These are phyloP conservation scores for Trypanosoma cruzi DNA, from an alignment of 208 protist genomes.

Conservation along the genomic window DNA sequence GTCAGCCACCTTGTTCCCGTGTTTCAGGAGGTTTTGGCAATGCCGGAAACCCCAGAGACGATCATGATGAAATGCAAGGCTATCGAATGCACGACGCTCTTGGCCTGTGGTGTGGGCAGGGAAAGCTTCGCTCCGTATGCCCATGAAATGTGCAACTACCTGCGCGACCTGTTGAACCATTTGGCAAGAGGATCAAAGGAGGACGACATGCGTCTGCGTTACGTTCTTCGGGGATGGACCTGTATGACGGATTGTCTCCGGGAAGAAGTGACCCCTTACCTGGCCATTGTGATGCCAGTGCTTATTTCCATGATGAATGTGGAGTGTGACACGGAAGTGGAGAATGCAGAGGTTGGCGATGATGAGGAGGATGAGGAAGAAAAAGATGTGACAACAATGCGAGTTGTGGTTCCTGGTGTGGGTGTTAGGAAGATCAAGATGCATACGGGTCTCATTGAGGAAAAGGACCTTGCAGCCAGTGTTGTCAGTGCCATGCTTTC, in stretches of 20 bases:
- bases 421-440: conserved; percentile 77
- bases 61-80: conserved; percentile 82
- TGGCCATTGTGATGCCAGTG: conserved; percentile 69
- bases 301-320: conserved; percentile 74
- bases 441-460: conserved; percentile 85
- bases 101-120: conserved; percentile 78
- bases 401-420: conserved; percentile 70
- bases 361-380: conserved; percentile 38
- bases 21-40: conserved; percentile 68
- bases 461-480: conserved; percentile 85
- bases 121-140: conserved; percentile 74
- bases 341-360: conserved; percentile 62
- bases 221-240: conserved; percentile 86
- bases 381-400: conserved; percentile 46
- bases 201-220: conserved; percentile 73
- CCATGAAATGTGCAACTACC: conserved; percentile 72
- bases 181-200: conserved; percentile 39
- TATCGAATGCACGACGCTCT: conserved; percentile 85
- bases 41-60: conserved; percentile 66
- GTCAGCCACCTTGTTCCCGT: conserved; percentile 64
- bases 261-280: conserved; percentile 71
- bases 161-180: conserved; percentile 39
- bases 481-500: conserved; percentile 71
- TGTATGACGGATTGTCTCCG: conserved; percentile 91
- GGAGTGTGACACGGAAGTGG: conserved; percentile 73